A percentile compares a stretch with the other conserved stretches of the same genome.
Conservation (phyloP, 257 asterid species). For the Capsicum rhomboideum region DNA sequence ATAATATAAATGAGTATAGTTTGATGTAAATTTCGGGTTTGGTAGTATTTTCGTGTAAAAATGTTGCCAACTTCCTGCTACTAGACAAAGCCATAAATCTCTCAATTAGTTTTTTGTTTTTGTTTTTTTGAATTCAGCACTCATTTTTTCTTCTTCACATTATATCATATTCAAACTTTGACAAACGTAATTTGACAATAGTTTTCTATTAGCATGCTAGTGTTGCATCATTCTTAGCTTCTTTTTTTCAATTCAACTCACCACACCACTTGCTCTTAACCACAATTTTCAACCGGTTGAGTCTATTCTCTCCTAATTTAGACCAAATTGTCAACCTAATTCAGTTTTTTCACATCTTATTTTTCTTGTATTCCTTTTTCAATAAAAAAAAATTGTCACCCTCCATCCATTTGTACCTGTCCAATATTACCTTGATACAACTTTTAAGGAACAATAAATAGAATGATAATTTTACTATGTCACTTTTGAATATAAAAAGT, state of each 20-base stretch:
- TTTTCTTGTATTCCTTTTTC: not conserved
- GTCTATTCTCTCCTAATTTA: not conserved
- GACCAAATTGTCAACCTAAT: not conserved
- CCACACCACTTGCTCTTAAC: not conserved
- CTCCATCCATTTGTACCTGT: too few relatives aligned
- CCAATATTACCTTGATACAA: too few relatives aligned
- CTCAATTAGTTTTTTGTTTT: too few relatives aligned
- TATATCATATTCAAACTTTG: not conserved
- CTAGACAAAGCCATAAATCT: not conserved
- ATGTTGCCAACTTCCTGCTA: not conserved
- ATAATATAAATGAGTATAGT: not conserved
- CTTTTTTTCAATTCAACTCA: not conserved
- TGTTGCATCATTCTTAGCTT: not conserved
- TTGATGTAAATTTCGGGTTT: not conserved
- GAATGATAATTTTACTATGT: too few relatives aligned
- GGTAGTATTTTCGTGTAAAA: not conserved
- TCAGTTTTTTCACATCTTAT: not conserved
- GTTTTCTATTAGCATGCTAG: too few relatives aligned
- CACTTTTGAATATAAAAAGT: too few relatives aligned
- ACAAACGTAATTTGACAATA: not conserved
- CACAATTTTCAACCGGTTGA: not conserved
- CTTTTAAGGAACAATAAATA: too few relatives aligned
- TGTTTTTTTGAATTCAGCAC: not conserved
- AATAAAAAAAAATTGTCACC: not conserved
- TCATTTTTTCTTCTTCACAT: not conserved